These are phyloP conservation scores for Yarrowia sp. DNA, from an alignment of 805 yeast species.

Conservation along the genomic window DNA sequence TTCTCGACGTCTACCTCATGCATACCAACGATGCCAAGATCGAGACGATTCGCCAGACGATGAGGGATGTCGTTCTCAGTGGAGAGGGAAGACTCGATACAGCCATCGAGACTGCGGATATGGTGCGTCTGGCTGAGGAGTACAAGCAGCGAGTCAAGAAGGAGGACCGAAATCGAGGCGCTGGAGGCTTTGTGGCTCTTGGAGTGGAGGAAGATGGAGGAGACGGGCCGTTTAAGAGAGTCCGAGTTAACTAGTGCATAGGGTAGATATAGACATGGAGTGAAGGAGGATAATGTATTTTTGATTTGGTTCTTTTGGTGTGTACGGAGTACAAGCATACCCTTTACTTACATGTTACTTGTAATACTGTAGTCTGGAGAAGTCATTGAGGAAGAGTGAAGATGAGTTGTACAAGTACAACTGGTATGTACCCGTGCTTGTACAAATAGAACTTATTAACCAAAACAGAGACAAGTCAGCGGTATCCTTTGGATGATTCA, in stretches of 20 bases:
- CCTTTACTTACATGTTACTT: no score
- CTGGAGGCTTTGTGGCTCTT: background rate
- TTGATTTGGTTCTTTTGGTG: no score
- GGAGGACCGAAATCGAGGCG: background rate
- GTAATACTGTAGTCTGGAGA: no score
- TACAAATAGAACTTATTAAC: no score
- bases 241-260: background rate
- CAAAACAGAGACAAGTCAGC: no score
- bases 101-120: background rate
- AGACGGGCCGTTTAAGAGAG: slow-evolving; percentile 5
- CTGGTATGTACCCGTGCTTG: no score
- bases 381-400: no score
- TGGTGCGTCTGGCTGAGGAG: background rate
- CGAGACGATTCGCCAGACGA: background rate
- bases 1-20: slow-evolving; percentile 2
- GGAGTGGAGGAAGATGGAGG: background rate
- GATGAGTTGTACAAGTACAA: no score
- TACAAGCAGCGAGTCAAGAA: background rate
- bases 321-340: no score
- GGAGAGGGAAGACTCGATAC: background rate
- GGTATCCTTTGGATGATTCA: no score
- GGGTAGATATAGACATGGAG: no score
- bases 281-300: no score
- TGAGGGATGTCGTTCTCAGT: slow-evolving; percentile 4
- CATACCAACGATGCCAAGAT: background rate